phyloP scores from a whole-genome alignment of 108 stramenopile genomes.

The Nannochloropsis oceanica region DNA sequence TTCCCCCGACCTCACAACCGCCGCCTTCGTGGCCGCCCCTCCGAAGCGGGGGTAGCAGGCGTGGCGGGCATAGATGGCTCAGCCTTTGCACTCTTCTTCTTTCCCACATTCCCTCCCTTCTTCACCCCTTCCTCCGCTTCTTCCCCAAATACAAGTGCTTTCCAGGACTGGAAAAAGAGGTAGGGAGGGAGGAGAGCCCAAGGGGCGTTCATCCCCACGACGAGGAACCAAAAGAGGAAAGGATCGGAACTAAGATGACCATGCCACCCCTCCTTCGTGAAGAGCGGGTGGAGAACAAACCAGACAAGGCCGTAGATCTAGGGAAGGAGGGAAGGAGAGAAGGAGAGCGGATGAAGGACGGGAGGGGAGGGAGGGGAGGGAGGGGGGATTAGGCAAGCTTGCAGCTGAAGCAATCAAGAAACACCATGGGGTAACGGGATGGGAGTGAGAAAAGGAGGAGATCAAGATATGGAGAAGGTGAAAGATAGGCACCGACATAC shows the following conservation, averaged over 20 bases:
- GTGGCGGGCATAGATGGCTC: background rate
- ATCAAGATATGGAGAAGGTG: background rate
- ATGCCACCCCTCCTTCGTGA: background rate
- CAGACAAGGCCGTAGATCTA: no score
- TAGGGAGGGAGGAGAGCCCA: background rate
- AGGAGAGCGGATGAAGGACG: no score
- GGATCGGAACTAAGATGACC: background rate
- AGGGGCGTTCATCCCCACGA: slow-evolving; percentile 5
- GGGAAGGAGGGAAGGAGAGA: no score
- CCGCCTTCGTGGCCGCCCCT: no score
- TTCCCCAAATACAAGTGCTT: background rate
- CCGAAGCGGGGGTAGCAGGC: background rate
- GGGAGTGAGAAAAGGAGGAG: background rate
- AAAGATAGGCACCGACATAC: background rate
- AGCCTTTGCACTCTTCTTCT: background rate
- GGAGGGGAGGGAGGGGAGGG: no score
- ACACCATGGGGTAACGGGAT: no score
- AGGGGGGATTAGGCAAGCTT: background rate
- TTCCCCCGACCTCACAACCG: no score
- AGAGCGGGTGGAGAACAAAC: background rate
- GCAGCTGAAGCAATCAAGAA: background rate
- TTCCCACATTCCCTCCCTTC: background rate
- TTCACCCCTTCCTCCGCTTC: background rate
- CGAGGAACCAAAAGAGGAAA: background rate
- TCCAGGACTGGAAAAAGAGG: background rate